A percentile compares a stretch with the other conserved stretches of the same genome.
Conservation (phyloP, 2,329 filamentous ascomycete species). For the Fusarium sp. region DNA sequence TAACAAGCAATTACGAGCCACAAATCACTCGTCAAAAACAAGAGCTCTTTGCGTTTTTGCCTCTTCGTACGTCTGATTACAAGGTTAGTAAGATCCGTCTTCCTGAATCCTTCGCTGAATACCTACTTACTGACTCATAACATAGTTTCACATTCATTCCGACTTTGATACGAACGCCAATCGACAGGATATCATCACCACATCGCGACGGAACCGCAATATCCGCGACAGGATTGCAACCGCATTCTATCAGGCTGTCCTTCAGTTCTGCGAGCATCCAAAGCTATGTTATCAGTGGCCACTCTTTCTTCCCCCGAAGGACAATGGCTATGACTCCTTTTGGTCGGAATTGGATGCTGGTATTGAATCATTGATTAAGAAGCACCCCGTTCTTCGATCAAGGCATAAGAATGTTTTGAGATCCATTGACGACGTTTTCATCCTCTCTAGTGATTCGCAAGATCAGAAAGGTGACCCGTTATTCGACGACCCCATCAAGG, state of each 20-base stretch:
- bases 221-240: conserved; percentile 8
- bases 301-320: conserved; percentile 19
- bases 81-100: neutral
- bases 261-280: conserved; percentile 22
- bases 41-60: conserved; percentile 33
- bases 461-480: conserved; percentile 10
- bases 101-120: too few relatives aligned
- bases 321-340: neutral
- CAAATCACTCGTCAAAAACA: neutral
- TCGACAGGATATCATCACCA: conserved; percentile 27
- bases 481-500: conserved; percentile 8
- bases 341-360: conserved; percentile 10
- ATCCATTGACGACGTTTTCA: neutral
- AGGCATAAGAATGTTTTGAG: neutral
- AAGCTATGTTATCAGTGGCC: neutral
- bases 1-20: neutral
- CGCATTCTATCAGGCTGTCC: conserved; percentile 16
- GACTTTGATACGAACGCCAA: conserved; percentile 35
- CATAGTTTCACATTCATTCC: conserved; percentile 34
- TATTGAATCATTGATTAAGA: neutral
- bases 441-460: neutral
- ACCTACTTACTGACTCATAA: neutral
- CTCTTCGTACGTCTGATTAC: conserved; percentile 15
- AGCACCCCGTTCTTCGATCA: neutral
- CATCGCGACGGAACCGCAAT: conserved; percentile 11